Base-by-base conservation (phyloP, 495 filamentous ascomycete genomes). In the Penicillium salamii region DNA sequence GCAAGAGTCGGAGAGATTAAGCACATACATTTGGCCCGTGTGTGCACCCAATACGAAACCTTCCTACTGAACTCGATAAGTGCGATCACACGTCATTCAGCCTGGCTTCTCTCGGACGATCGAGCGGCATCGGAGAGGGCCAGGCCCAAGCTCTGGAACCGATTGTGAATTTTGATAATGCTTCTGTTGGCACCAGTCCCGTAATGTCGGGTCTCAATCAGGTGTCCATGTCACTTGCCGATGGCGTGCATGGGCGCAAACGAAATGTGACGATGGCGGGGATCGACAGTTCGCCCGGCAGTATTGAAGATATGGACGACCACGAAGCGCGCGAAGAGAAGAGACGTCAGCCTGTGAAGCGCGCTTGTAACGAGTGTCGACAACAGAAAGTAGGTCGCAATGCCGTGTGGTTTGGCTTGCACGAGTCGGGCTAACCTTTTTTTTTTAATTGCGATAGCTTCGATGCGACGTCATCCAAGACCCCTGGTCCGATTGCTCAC, bases 351-450 rank as follows among this genome's bases (percentile, higher is more conserved):
- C 87, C 87, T 11, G 85, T 90, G 37, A 95, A 95, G 69, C 81
- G 90, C 50, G 91, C 91, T 13, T 96, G 91, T 66, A 96, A 97
- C 70, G 89, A 97, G 65, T 97, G 91, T 67, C 82, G 90, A 32
- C 91, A 97, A 68, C 91, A 96, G 69, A 96, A 97, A 79, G 89
- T 91, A 59, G 53, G 75, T 45, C 5, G 12, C n/a, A 17, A 39
- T 18, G n/a, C 49, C 44, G 47, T 50, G 42, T 35, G 23, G 19
- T 34, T 35, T 34, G 38, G 7, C 5, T 21, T 6, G 6, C 20
- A 21, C 8, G 23, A n/a, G 19, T 42, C 29, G 19, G 35, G 38
- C 51, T 50, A 48, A 57, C 14, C 42, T 45, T 42, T 26, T 26
- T 26, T 26, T 17, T 34, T 46, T 23, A 23, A 49, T 47, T 48